These are phyloP conservation scores for Fusarium sp. DNA, from an alignment of 2,329 filamentous ascomycete species.

Conservation along the genomic window DNA sequence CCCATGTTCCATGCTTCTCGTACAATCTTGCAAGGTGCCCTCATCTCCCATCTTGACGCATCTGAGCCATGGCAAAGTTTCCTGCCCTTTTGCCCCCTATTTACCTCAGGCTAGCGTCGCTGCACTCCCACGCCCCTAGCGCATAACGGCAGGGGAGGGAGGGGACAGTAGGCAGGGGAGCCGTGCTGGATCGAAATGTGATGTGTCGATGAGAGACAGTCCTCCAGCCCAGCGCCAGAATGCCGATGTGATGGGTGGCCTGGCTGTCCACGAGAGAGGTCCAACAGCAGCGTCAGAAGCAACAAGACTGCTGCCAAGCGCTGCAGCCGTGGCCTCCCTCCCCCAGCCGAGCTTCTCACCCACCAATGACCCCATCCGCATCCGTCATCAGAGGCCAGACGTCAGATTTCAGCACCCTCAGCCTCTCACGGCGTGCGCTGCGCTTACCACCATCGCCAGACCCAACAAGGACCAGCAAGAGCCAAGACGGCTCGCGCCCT, in stretches of 20 bases:
- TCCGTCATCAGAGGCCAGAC: not conserved
- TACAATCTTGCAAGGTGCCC: not conserved
- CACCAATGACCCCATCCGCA: constrained; percentile 1
- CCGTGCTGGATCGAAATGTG: constrained; percentile 41
- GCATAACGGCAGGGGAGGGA: constrained; percentile 27
- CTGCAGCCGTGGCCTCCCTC: constrained; percentile 26
- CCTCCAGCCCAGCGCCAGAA: constrained; percentile 22
- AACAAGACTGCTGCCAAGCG: constrained; percentile 27
- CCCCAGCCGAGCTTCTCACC: constrained; percentile 10
- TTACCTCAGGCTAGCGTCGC: constrained; percentile 26
- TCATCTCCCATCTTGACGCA: constrained; percentile 24
- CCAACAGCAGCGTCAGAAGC: constrained; percentile 32
- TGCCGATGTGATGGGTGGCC: constrained; percentile 26
- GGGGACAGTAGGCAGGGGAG: constrained; percentile 25
- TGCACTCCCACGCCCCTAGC: constrained; percentile 30
- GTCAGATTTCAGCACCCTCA: constrained; percentile 1
- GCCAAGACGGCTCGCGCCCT: constrained; percentile 13
- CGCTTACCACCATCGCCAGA: constrained; percentile 4
- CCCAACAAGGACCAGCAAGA: constrained; percentile 10
- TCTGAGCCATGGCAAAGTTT: constrained; percentile 31
- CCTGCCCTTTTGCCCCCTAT: constrained; percentile 30
- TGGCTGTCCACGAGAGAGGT: constrained; percentile 24
- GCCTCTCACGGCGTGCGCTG: constrained; percentile 11
- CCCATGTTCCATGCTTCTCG: constrained; percentile 8
- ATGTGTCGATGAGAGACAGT: constrained; percentile 36